Conservation (phyloP, 2,329 filamentous ascomycete species). For the Beauveria scarabaeidicola region DNA sequence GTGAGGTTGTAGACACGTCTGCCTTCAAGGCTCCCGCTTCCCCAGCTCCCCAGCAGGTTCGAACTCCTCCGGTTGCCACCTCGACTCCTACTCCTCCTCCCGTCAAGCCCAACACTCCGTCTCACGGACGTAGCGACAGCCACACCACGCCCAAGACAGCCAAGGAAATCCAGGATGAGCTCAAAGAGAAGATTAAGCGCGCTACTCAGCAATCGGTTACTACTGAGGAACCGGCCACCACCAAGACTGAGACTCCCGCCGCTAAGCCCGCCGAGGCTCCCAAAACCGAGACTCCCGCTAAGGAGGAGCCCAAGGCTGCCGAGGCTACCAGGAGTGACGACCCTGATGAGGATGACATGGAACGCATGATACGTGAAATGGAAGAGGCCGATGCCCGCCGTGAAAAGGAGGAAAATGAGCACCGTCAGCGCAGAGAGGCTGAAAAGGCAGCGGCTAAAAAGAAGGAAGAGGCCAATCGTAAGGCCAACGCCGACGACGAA, state of each 20-base stretch:
- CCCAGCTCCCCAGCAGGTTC: constrained; percentile 48
- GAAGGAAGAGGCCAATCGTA: constrained; percentile 37
- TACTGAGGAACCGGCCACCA: constrained; percentile 21
- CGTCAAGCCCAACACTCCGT: constrained; percentile 60
- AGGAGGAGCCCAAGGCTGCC: constrained; percentile 23
- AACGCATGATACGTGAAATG: constrained; percentile 55
- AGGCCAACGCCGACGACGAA: constrained; percentile 43
- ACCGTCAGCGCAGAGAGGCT: constrained; percentile 38
- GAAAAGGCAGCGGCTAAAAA: constrained; percentile 40
- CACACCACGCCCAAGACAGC: constrained; percentile 58
- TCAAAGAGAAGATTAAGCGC: constrained; percentile 68
- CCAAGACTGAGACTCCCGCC: constrained; percentile 21
- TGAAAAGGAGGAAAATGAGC: constrained; percentile 39
- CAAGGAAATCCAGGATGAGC: constrained; percentile 76
- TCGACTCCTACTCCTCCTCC: constrained; percentile 74
- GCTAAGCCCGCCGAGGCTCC: constrained; percentile 24
- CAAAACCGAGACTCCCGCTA: constrained; percentile 26
- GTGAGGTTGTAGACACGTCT: constrained; percentile 66
- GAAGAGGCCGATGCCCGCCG: constrained; percentile 45
- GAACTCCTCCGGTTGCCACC: constrained; percentile 62
- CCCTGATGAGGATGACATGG: constrained; percentile 46
- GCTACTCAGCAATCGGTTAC: constrained; percentile 34
- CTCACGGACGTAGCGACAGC: constrained; percentile 66
- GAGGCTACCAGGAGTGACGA: constrained; percentile 26
- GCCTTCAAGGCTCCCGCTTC: constrained; percentile 50